phyloP scores from a whole-genome alignment of 2,329 filamentous ascomycete species.

The Penicillium fuscoglaucum region DNA sequence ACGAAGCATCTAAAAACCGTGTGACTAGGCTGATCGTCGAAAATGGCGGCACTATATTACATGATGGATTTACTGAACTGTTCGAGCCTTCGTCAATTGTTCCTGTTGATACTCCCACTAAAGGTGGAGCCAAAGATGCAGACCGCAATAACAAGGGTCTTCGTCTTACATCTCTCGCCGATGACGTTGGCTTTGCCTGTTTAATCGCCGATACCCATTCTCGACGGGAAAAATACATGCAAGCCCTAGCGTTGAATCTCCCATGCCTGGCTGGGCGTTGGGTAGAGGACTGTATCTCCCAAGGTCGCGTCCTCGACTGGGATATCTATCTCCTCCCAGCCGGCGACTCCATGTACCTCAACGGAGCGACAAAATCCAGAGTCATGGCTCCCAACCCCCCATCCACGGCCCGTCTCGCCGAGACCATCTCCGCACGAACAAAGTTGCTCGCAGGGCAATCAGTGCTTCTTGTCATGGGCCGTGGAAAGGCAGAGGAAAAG shows the following conservation, averaged over 20 bases:
- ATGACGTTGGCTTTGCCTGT: constrained; percentile 71
- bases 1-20: constrained; percentile 56
- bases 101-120: constrained; percentile 32
- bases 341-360: constrained; percentile 74
- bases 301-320: constrained; percentile 68
- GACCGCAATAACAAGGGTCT: constrained; percentile 41
- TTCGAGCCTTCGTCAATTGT: constrained; percentile 56
- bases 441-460: constrained; percentile 64
- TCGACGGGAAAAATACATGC: constrained; percentile 87
- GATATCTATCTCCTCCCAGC: constrained; percentile 79
- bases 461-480: constrained; percentile 71
- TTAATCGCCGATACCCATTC: constrained; percentile 84
- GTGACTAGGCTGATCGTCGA: constrained; percentile 64
- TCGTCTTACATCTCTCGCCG: constrained; percentile 54
- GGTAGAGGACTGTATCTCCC: constrained; percentile 70
- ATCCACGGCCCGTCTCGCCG: constrained; percentile 54
- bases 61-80: constrained; percentile 76
- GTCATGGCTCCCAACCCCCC: constrained; percentile 64
- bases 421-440: constrained; percentile 61
- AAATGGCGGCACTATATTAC: constrained; percentile 71
- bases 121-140: constrained; percentile 22
- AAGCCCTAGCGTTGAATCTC: constrained; percentile 84
- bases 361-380: constrained; percentile 74
- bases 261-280: constrained; percentile 83
- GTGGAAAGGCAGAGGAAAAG: constrained; percentile 62